Conservation (phyloP, 1,284 basidiomycete genomes). For the Microbotryum violaceum region DNA sequence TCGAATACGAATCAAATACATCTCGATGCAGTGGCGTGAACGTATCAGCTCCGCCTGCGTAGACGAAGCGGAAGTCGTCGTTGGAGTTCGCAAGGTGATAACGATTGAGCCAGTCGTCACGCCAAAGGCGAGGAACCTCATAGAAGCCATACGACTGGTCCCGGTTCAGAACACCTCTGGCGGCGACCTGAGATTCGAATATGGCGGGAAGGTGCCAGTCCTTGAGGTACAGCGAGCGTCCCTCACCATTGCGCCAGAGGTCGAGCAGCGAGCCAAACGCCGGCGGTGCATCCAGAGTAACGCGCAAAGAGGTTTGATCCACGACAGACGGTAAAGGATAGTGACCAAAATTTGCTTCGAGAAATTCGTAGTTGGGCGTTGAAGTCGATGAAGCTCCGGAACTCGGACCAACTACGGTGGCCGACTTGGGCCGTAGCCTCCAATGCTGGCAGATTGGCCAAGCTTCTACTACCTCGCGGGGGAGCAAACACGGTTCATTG, state of each 20-base stretch:
- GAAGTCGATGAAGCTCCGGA: too few relatives aligned
- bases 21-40: conserved; percentile 48
- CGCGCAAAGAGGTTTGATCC: too few relatives aligned
- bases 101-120: conserved; percentile 50
- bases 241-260: conserved; percentile 39
- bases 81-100: conserved; percentile 30
- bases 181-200: neutral
- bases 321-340: too few relatives aligned
- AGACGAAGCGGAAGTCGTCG: conserved; percentile 42
- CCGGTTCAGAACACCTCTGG: neutral
- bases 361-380: too few relatives aligned
- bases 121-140: conserved; percentile 44
- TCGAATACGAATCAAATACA: conserved; percentile 50
- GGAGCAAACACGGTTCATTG: too few relatives aligned
- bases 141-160: conserved; percentile 42
- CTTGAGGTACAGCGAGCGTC: conserved; percentile 47
- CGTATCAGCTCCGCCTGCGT: conserved; percentile 45
- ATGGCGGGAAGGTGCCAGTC: conserved; percentile 50
- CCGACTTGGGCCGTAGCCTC: too few relatives aligned
- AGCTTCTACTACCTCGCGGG: too few relatives aligned
- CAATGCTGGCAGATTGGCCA: too few relatives aligned
- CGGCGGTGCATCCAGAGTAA: too few relatives aligned
- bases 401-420: too few relatives aligned
- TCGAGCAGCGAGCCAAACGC: conserved; percentile 42
- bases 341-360: too few relatives aligned